phyloP scores from a whole-genome alignment of 2,329 filamentous ascomycete genomes.

The Raffaelea arxii region DNA sequence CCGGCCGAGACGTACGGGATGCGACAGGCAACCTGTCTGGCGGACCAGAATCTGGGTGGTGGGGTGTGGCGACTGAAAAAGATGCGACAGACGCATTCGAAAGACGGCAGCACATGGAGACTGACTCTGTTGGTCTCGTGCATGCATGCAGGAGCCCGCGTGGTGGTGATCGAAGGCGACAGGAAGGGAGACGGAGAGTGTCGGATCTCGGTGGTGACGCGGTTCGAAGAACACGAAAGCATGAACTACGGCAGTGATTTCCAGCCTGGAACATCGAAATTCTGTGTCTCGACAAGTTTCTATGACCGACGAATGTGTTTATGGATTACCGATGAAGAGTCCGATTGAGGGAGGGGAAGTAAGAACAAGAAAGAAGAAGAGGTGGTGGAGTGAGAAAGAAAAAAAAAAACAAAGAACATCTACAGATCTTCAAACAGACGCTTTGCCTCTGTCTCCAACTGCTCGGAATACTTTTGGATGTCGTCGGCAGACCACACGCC shows the following conservation, averaged over 20 bases:
- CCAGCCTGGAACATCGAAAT: conserved; percentile 30
- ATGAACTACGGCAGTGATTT: conserved; percentile 91
- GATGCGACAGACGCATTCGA: conserved; percentile 23
- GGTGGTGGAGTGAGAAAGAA: conserved; percentile 1
- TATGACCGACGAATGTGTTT: conserved; percentile 63
- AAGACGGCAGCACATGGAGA: conserved; percentile 16
- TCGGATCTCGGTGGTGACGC: conserved; percentile 54
- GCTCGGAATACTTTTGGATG: conserved; percentile 29
- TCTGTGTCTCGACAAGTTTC: conserved; percentile 64
- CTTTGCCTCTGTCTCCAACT: conserved; percentile 25
- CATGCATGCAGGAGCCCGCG: conserved; percentile 77
- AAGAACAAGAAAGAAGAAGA: background rate
- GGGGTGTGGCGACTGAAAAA: conserved; percentile 83
- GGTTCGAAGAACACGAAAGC: conserved; percentile 78
- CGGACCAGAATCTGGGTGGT: conserved; percentile 58
- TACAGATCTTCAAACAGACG: conserved; percentile 33
- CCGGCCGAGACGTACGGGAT: conserved; percentile 28
- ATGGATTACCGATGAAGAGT: too few relatives aligned
- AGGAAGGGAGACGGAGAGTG: conserved; percentile 38
- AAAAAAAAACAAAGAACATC: background rate
- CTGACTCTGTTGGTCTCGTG: conserved; percentile 68
- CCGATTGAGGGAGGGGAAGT: background rate
- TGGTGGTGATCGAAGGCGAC: conserved; percentile 41
- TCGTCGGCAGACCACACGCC: conserved; percentile 30
- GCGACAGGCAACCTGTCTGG: conserved; percentile 41